These are phyloP conservation scores for Heritiera littoralis DNA, from an alignment of 345 rosid genomes.

Conservation along the genomic window DNA sequence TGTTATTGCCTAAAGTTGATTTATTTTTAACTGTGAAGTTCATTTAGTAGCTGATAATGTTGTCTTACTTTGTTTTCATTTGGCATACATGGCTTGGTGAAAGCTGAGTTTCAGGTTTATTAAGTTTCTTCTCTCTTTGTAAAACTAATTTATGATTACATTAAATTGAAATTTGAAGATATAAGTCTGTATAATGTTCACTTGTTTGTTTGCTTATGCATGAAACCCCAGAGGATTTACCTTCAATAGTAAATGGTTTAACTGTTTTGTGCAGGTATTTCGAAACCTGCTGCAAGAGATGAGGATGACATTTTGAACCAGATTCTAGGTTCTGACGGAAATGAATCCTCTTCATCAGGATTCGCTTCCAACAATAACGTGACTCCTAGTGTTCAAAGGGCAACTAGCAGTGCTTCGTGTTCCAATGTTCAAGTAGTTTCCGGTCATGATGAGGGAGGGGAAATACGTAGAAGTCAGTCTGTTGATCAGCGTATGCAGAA, in stretches of 20 bases:
- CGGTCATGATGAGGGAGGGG: slow-evolving; percentile 30
- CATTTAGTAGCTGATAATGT: background rate
- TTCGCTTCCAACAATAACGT: slow-evolving; percentile 31
- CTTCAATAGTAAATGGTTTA: slow-evolving; percentile 6
- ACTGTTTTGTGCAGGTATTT: slow-evolving; percentile 47
- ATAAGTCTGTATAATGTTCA: background rate
- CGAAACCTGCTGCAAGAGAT: slow-evolving; percentile 39
- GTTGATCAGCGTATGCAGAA: slow-evolving; percentile 29
- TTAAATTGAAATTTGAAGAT: background rate
- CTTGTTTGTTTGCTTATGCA: slow-evolving; percentile 1
- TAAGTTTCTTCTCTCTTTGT: background rate
- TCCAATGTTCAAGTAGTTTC: slow-evolving; percentile 38
- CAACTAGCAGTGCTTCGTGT: slow-evolving; percentile 43
- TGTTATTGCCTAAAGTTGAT: background rate
- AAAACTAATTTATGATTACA: background rate
- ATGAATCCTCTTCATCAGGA: slow-evolving; percentile 52
- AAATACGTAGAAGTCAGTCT: slow-evolving; percentile 28
- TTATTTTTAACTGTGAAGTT: background rate
- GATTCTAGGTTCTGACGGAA: slow-evolving; percentile 67
- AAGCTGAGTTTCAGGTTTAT: background rate
- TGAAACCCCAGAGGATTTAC: background rate
- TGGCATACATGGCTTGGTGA: background rate
- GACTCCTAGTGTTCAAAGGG: slow-evolving; percentile 37
- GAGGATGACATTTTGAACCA: slow-evolving; percentile 72
- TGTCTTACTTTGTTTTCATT: background rate